Evolutionary conservation across 108 stramenopile genomes (phyloP).

Genomic region (Fragilaria crotonensis): DNA sequence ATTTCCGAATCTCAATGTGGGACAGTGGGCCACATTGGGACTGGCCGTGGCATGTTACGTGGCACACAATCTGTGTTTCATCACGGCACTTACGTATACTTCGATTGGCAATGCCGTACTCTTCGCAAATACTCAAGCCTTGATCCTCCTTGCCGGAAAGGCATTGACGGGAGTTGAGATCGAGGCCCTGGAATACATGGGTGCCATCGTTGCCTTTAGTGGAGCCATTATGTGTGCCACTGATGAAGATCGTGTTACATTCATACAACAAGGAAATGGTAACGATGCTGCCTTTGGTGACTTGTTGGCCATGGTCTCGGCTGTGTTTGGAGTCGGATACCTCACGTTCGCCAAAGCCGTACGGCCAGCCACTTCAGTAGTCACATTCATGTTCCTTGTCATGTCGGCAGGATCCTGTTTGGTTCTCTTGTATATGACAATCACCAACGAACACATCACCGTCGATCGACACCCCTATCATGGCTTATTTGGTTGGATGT

Average conservation of each 20-base stretch:
- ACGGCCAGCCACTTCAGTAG: slow-evolving; percentile 23
- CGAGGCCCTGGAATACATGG: slow-evolving; percentile 29
- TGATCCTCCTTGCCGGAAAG: slow-evolving; percentile 44
- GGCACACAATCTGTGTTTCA: slow-evolving; percentile 35
- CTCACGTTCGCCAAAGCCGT: slow-evolving; percentile 46
- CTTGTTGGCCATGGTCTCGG: slow-evolving; percentile 31
- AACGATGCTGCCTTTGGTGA: slow-evolving; percentile 33
- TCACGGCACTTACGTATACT: slow-evolving; percentile 38
- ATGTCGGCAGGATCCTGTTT: slow-evolving; percentile 34
- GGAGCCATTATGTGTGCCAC: slow-evolving; percentile 49
- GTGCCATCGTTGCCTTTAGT: slow-evolving; percentile 45
- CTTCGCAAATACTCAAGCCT: slow-evolving; percentile 26
- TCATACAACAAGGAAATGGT: background rate
- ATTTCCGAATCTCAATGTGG: slow-evolving; percentile 23
- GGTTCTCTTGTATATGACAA: slow-evolving; percentile 20
- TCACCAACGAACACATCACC: slow-evolving; percentile 13
- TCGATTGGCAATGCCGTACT: slow-evolving; percentile 54
- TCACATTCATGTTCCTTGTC: slow-evolving; percentile 52
- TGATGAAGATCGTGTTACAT: slow-evolving; percentile 12
- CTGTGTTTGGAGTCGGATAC: slow-evolving; percentile 21
- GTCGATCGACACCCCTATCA: slow-evolving; percentile 21
- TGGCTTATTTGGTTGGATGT: slow-evolving; percentile 51
- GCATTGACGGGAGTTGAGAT: slow-evolving; percentile 30
- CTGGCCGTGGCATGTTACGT: slow-evolving; percentile 33
- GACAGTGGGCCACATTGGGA: slow-evolving; percentile 35